Base-by-base conservation (phyloP, 768 basidiomycete species). In the Phallus indusiatus region DNA sequence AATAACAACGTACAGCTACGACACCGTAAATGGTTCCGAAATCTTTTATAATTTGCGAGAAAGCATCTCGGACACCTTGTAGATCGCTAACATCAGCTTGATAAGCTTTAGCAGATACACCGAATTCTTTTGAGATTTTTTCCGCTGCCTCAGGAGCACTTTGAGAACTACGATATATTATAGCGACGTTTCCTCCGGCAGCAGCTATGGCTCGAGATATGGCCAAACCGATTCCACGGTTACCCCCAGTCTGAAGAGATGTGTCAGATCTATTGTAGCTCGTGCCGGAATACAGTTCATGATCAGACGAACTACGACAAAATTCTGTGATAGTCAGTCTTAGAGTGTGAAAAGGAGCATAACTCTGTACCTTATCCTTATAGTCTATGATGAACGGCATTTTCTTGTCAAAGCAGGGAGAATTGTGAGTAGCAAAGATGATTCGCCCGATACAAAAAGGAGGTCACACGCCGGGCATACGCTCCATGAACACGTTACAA, bases 361-460 rank as follows among this genome's bases (percentile, higher is more conserved):
- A 28, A 7, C 28, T 12, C 9, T 20, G 5, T 24, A 57, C 56
- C 47, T 57, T 57, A 34, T 28, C 48, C 22, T 37, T 12, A 50
- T 57, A 57, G 50, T 57, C 56, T 28, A 57, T 18, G 9, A 47
- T 57, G 18, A 57, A 57, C 7, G 56, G 56, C 56, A 57, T 57
- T 42, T 42, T 42, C n/a, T 42, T 28, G 28, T 28, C 28, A n/a
- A 42, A 42, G 9, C 12, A 42, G 42, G 28, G 28, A 42, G n/a
- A n/a, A 42, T 2, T 42, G 9, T 2, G 12, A 42, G 42, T 11
- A 42, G n/a, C 12, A 42, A 4, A n/a, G 28, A 28, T 3, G 2
- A 28, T 28, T 42, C 42, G 42, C 14, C 42, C n/a, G 12, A 42
- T 10, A 10, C n/a, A 42, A 42, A 42, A 42, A 28, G 28, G 28